Evolutionary conservation across 164 flowering plant genomes (phyloP).

Genomic region (Akebia trifoliata): DNA sequence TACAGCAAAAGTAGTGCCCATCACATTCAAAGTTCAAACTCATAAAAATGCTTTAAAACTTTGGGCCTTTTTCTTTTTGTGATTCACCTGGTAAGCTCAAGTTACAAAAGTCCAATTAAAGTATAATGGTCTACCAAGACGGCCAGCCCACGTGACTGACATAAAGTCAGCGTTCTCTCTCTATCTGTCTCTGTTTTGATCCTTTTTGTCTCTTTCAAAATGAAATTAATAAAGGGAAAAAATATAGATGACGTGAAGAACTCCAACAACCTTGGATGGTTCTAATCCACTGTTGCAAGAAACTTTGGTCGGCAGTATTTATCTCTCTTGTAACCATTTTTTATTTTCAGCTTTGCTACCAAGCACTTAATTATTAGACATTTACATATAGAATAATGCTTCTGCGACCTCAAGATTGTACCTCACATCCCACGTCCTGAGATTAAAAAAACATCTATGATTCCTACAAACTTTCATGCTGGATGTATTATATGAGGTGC

Average conservation of each 20-base stretch:
- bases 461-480: no score
- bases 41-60: background rate
- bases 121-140: slow-evolving; percentile 15
- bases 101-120: slow-evolving; percentile 15
- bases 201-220: slow-evolving; percentile 4
- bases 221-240: background rate
- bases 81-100: slow-evolving; percentile 6
- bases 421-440: no score
- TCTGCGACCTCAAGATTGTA: no score
- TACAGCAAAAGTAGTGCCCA: background rate
- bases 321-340: background rate
- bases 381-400: no score
- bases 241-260: slow-evolving; percentile 21
- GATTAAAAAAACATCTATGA: no score
- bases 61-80: slow-evolving; percentile 3
- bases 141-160: slow-evolving; percentile 20
- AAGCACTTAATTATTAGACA: no score
- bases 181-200: no score
- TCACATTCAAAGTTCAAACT: no score
- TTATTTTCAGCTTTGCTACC: no score
- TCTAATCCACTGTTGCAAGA: slow-evolving; percentile 17
- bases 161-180: slow-evolving; percentile 12
- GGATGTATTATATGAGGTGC: no score
- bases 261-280: slow-evolving; percentile 18
- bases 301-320: slow-evolving; percentile 26